Base-by-base conservation (phyloP, 306 rosid genomes). In the Casuarina glauca region DNA sequence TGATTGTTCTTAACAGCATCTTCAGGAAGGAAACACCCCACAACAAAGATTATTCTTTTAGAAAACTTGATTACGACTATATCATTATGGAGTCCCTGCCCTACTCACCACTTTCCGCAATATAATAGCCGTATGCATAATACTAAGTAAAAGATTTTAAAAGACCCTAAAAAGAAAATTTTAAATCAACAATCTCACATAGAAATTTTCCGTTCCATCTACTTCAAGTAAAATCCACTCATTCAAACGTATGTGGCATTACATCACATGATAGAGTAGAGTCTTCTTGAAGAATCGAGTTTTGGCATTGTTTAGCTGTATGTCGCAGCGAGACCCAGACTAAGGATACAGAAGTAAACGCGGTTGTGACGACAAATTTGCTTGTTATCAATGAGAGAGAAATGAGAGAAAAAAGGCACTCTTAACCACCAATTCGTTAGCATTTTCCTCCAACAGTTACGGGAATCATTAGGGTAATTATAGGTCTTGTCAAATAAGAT, bases 1-100 rank as follows among this genome's bases (percentile, higher is more conserved):
- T 86, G 72, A 90, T 90, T 52, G 9, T 79, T 86, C 74, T 77
- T 69, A 75, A 67, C 83, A 58, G 76, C 84, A 81, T 84, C 84
- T 86, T 83, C 78, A 69, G 12, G 32, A 70, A 83, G 62, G 48
- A 76, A 76, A 81, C 81, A 77, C 80, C 79, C 62, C 77, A 58
- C 76, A 75, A 76, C 84, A 72, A 75, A 55, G 81, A 84, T 88
- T 84, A 55, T 66, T 71, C 80, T 82, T 84, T 80, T 75, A 36
- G 75, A 78, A 86, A 78, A 83, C 79, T 78, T 80, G 80, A 85
- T 85, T 82, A 73, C 81, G 76, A 67, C 32, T 51, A 82, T 84
- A 82, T 84, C 76, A 78, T 86, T 69, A 48, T 72, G 45, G 79
- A 77, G 72, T 67, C 58, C 64, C 74, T 72, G 71, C 44, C 74